A percentile compares a stretch with the other conserved stretches of the same genome.
Conservation (phyloP, 2,329 filamentous ascomycete species). For the Xylariaceae sp. region DNA sequence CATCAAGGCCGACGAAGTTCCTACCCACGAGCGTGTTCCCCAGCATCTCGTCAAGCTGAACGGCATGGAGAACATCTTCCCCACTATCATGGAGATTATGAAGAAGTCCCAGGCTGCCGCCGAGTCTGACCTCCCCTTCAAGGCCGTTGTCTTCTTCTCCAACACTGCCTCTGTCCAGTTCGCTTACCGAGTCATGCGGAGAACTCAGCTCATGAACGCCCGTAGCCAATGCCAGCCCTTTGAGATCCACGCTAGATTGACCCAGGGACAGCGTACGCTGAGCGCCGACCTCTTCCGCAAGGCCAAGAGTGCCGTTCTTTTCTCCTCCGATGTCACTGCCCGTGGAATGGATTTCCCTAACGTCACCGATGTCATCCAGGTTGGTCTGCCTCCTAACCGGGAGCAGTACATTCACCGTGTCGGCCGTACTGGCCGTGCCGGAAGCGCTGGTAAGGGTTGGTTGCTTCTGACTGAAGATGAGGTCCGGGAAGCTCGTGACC, state of each 20-base stretch:
- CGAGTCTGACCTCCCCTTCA: conserved; percentile 61
- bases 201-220: conserved; percentile 36
- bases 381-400: conserved; percentile 58
- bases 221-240: conserved; percentile 38
- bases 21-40: conserved; percentile 79
- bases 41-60: conserved; percentile 66
- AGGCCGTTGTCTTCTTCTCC: conserved; percentile 91
- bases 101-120: conserved; percentile 56
- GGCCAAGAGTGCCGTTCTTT: conserved; percentile 57
- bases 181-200: conserved; percentile 51
- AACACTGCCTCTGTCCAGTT: conserved; percentile 69
- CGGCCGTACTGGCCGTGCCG: conserved; percentile 70
- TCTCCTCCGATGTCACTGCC: conserved; percentile 76
- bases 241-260: conserved; percentile 75
- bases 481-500: conserved; percentile 40
- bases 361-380: conserved; percentile 73
- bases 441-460: conserved; percentile 67
- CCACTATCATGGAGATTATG: conserved; percentile 71
- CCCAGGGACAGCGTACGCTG: conserved; percentile 62
- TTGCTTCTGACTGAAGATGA: conserved; percentile 57
- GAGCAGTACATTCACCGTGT: conserved; percentile 74
- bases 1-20: conserved; percentile 72
- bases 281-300: conserved; percentile 68
- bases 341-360: conserved; percentile 79
- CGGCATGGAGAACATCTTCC: conserved; percentile 70